A percentile compares a stretch with the other conserved stretches of the same genome.
Conservation (phyloP, 257 asterid genomes). For the Petunia axillaris region DNA sequence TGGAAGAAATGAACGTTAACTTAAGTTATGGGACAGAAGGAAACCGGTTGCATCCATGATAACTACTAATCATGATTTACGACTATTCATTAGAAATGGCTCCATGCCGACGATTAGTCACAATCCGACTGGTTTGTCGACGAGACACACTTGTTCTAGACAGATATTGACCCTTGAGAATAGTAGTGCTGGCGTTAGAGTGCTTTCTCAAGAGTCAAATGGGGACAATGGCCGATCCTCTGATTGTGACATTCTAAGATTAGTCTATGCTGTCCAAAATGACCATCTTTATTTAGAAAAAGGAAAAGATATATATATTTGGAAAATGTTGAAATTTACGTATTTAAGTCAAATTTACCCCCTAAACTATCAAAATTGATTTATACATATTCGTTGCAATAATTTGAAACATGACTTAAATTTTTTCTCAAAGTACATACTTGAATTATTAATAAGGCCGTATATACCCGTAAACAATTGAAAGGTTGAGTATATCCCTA, state of each 20-base stretch:
- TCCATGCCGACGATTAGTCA: constrained; percentile 17
- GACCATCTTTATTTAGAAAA: background rate
- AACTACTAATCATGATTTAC: background rate
- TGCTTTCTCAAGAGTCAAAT: background rate
- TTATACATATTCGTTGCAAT: too few relatives aligned
- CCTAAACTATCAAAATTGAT: too few relatives aligned
- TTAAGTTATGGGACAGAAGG: background rate
- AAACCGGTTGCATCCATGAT: background rate
- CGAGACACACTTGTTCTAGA: constrained; percentile 3
- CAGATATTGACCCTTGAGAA: background rate
- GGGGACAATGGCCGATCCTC: background rate
- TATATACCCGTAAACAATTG: too few relatives aligned
- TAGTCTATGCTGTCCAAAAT: background rate
- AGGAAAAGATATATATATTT: background rate
- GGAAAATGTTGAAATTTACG: too few relatives aligned
- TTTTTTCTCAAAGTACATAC: too few relatives aligned
- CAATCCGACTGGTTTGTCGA: constrained; percentile 13
- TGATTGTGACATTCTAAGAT: constrained; percentile 1
- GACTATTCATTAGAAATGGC: constrained; percentile 1
- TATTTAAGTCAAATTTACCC: too few relatives aligned
- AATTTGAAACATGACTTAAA: too few relatives aligned
- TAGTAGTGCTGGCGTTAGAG: background rate
- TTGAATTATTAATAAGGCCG: too few relatives aligned
- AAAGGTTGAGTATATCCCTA: too few relatives aligned
- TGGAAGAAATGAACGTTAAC: constrained; percentile 1